A percentile compares a stretch with the other conserved stretches of the same genome.
Conservation (phyloP, 108 stramenopile genomes). For the Nitzschia sp. region DNA sequence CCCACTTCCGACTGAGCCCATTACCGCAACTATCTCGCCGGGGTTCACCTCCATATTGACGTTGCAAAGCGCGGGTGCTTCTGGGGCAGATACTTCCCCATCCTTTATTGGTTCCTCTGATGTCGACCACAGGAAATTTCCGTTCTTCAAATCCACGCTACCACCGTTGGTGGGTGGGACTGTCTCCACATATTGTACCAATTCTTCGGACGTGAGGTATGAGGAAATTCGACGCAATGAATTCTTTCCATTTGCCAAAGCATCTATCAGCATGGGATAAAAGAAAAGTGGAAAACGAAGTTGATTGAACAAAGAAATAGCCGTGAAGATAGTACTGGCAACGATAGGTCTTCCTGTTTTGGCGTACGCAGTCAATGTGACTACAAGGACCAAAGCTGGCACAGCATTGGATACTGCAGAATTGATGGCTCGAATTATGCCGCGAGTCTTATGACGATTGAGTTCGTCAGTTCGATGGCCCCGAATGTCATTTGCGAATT, state of each 20-base stretch:
- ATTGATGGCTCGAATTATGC: slow-evolving; percentile 65
- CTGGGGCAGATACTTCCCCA: slow-evolving; percentile 26
- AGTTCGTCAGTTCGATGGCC: slow-evolving; percentile 60
- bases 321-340: slow-evolving; percentile 88
- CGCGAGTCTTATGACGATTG: slow-evolving; percentile 47
- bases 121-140: slow-evolving; percentile 72
- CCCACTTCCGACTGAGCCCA: slow-evolving; percentile 86
- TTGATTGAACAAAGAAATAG: slow-evolving; percentile 93
- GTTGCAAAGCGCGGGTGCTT: slow-evolving; percentile 54
- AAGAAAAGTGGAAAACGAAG: slow-evolving; percentile 88
- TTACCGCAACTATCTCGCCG: slow-evolving; percentile 83
- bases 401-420: slow-evolving; percentile 72
- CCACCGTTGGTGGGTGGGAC: slow-evolving; percentile 48
- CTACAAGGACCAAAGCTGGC: slow-evolving; percentile 70
- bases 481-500: slow-evolving; percentile 62
- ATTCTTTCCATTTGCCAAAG: slow-evolving; percentile 73
- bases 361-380: slow-evolving; percentile 66
- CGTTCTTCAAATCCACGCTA: slow-evolving; percentile 62
- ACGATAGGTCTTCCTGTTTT: slow-evolving; percentile 63
- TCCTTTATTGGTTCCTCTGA: slow-evolving; percentile 20
- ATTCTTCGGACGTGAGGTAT: slow-evolving; percentile 63
- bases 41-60: slow-evolving; percentile 58
- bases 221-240: slow-evolving; percentile 60
- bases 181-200: slow-evolving; percentile 62
- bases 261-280: slow-evolving; percentile 84